A percentile compares a stretch with the other conserved stretches of the same genome.
Conservation (phyloP, 805 yeast species). For the Candida sphagnicola region DNA sequence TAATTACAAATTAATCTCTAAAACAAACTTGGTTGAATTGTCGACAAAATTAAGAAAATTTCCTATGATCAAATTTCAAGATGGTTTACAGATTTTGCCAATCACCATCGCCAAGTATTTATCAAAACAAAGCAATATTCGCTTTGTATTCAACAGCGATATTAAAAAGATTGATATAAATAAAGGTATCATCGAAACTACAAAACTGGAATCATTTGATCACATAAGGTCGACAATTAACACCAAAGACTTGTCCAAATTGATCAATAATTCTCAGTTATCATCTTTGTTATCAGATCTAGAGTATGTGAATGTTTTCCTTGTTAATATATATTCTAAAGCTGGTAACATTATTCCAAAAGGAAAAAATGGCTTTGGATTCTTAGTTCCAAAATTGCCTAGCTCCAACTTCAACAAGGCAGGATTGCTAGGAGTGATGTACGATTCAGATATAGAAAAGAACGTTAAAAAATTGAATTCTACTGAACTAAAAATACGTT, state of each 20-base stretch:
- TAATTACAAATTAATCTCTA: not conserved
- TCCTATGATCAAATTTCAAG: conserved; percentile 58
- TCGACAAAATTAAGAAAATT: conserved; percentile 40
- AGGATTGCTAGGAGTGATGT: conserved; percentile 74
- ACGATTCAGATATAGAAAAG: conserved; percentile 80
- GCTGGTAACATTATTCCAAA: conserved; percentile 31
- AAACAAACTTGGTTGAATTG: conserved; percentile 33
- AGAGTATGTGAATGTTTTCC: conserved; percentile 49
- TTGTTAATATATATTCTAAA: conserved; percentile 63
- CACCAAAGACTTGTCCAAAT: conserved; percentile 33
- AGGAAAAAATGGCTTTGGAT: conserved; percentile 73
- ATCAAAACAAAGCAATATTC: conserved; percentile 34
- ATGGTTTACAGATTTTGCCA: conserved; percentile 58
- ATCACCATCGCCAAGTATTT: conserved; percentile 37
- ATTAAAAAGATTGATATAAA: conserved; percentile 18
- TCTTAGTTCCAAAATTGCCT: conserved; percentile 62
- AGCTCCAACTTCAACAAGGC: conserved; percentile 31
- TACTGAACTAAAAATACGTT: conserved; percentile 1
- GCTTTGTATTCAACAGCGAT: conserved; percentile 25
- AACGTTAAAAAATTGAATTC: conserved; percentile 20
- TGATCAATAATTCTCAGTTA: conserved; percentile 21
- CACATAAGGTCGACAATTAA: conserved; percentile 60
- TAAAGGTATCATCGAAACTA: conserved; percentile 9
- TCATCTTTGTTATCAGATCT: conserved; percentile 13
- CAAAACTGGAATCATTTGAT: conserved; percentile 34